Base-by-base conservation (phyloP, 2,329 filamentous ascomycete species). In the Colletotrichum eleusines region DNA sequence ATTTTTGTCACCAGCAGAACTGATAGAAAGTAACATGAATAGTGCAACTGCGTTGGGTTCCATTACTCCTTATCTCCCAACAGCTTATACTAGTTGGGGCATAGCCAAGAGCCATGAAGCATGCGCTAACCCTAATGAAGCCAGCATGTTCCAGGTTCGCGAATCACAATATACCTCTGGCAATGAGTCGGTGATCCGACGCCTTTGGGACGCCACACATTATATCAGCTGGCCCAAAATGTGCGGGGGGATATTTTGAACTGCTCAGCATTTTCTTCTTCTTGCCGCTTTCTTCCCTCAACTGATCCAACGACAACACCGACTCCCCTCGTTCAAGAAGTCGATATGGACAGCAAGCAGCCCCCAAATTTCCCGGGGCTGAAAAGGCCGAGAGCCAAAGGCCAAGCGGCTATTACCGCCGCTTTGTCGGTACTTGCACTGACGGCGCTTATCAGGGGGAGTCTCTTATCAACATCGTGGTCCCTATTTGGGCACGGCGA, bases 71-170 rank as follows among this genome's bases (percentile, higher is more conserved):
- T 71, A 71, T 68, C 64, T 63, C 16, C 46, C 51, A 7, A 46
- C n/a, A 38, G 23, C 44, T 68, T 51, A 53, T 57, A 53, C 38
- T 59, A 68, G 54, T 66, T 50, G 48, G 54, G 59, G 9, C 38
- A 51, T 51, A 26, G 58, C 58, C 64, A 63, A 63, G 44, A 68
- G 4, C 38, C 28, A 58, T 50, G 26, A 33, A 46, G 44, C 48
- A 58, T 42, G 44, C 68, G 57, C 68, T 68, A 71, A 57, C 18
- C 68, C 64, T 12, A 38, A 71, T 68, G 33, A 35, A 68, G 64
- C 48, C 58, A 54, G 42, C 35, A 57, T 55, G 63, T 46, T 62
- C 40, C 57, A 44, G 46, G 23, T 38, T 26, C 38, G 35, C 40
- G n/a, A n/a, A n/a, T n/a, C n/a, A 35, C 23, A 31, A 33, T 38